Evolutionary conservation across 2,329 filamentous ascomycete species (phyloP).

Genomic region (Aspergillus eucalypticola): DNA sequence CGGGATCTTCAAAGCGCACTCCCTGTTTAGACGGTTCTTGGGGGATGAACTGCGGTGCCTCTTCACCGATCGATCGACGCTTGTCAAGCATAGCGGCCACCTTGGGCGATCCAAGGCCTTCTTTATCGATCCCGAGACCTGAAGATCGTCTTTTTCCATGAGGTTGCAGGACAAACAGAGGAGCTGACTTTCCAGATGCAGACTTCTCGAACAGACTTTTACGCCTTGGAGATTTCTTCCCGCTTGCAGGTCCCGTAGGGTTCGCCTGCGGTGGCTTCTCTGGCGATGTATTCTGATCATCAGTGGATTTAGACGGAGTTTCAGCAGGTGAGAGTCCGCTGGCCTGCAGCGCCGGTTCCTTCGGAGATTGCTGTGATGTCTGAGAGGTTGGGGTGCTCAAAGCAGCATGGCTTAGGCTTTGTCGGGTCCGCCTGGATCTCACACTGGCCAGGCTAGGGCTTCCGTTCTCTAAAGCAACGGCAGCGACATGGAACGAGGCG

Average conservation of each 20-base stretch:
- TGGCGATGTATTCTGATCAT: constrained; percentile 51
- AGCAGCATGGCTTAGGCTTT: constrained; percentile 48
- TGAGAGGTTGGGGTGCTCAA: constrained; percentile 48
- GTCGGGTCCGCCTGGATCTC: constrained; percentile 46
- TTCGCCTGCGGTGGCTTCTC: constrained; percentile 50
- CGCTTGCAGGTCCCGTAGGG: constrained; percentile 39
- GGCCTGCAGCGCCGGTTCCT: constrained; percentile 48
- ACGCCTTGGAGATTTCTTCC: constrained; percentile 37
- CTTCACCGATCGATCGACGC: constrained; percentile 69
- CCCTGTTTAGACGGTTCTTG: constrained; percentile 43
- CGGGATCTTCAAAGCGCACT: constrained; percentile 67
- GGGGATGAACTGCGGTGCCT: constrained; percentile 64
- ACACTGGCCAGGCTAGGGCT: constrained; percentile 60
- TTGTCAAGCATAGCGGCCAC: constrained; percentile 71
- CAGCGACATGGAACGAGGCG: constrained; percentile 35
- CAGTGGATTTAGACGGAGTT: constrained; percentile 51
- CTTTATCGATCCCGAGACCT: constrained; percentile 68
- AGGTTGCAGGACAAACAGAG: constrained; percentile 65
- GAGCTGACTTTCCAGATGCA: constrained; percentile 59
- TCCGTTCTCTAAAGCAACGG: constrained; percentile 50
- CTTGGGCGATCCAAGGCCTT: constrained; percentile 73
- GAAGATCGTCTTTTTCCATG: constrained; percentile 59
- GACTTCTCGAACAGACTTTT: constrained; percentile 58
- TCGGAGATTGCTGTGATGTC: constrained; percentile 42
- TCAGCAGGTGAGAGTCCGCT: constrained; percentile 51